Base-by-base conservation (phyloP, 108 stramenopile species). In the Skeletonema menzelii region DNA sequence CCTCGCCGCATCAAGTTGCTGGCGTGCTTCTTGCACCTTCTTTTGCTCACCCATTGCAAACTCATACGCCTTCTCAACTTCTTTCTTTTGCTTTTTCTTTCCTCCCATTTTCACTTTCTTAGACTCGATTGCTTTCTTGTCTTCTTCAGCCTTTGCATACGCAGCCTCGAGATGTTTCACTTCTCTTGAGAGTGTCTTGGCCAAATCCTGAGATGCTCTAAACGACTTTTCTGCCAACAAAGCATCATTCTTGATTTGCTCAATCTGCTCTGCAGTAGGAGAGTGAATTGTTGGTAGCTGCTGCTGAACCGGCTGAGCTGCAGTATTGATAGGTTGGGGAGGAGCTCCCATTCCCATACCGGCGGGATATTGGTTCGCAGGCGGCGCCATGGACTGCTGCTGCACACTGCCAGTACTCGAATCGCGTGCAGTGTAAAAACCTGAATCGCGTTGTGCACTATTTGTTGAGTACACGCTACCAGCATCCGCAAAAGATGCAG, bases 51-150 rank as follows among this genome's bases (percentile, higher is more conserved):
- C 65, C 15, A 71, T 67, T 22, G 88, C 89, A 44, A 80, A 75
- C 40, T 79, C 72, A 37, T 78, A 67, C 1, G 88, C 83, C 31
- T 80, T 65, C 15, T 88, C 88, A 24, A 79, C 76, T 34, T 87
- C 89, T 75, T 87, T 83, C 85, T 88, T 75, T 28, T 77, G 77
- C 78, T 91, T 89, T 40, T 85, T 87, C 69, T 88, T 90, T 24
- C 83, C 72, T 32, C 82, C 60, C 28, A 90, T 86, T 12, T 76
- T 67, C 26, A 84, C 84, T 60, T 83, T 87, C 67, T 90, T 91
- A 68, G 87, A 86, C 28, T 78, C 77, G 6, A 75, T 82, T 0
- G 73, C 58, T 2, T 77, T 59, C 32, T 46, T 37, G 0, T 74
- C 68, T 27, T 82, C 83, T 46, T 93, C 90, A n/a, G 89, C 87